Conservation (phyloP, 495 filamentous ascomycete species). For the Choiromyces venosus region DNA sequence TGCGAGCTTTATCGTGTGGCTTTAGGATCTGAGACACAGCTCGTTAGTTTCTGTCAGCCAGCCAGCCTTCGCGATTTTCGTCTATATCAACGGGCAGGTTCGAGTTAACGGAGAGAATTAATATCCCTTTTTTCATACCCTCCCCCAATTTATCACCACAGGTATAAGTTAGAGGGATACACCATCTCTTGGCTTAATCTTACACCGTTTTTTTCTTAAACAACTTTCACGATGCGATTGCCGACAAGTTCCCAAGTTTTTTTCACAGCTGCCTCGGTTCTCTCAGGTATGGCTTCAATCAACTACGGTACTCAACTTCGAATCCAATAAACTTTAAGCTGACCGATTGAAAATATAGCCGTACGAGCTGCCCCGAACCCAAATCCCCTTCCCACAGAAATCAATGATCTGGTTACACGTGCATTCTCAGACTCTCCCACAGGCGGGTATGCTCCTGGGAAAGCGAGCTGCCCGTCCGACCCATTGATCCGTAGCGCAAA, state of each 20-base stretch:
- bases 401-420: constrained; percentile 35
- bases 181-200: not conserved
- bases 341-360: constrained; percentile 1
- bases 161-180: not conserved
- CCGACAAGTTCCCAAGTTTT: constrained; percentile 8
- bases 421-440: constrained; percentile 54
- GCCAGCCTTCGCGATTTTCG: not conserved
- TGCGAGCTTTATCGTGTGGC: constrained; percentile 27
- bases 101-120: constrained; percentile 3
- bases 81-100: not conserved
- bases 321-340: not conserved
- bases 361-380: constrained; percentile 3
- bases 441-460: constrained; percentile 53
- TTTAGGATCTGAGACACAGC: constrained; percentile 10
- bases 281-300: constrained; percentile 15
- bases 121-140: not conserved
- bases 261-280: constrained; percentile 13
- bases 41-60: constrained; percentile 8
- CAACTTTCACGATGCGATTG: constrained; percentile 9
- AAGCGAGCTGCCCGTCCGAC: constrained; percentile 50
- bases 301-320: not conserved
- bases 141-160: not conserved
- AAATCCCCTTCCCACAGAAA: constrained; percentile 9
- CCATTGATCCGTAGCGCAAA: constrained; percentile 47
- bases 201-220: not conserved